These are phyloP conservation scores for Aulographum hederae DNA, from an alignment of 2,329 filamentous ascomycete species.

Conservation along the genomic window DNA sequence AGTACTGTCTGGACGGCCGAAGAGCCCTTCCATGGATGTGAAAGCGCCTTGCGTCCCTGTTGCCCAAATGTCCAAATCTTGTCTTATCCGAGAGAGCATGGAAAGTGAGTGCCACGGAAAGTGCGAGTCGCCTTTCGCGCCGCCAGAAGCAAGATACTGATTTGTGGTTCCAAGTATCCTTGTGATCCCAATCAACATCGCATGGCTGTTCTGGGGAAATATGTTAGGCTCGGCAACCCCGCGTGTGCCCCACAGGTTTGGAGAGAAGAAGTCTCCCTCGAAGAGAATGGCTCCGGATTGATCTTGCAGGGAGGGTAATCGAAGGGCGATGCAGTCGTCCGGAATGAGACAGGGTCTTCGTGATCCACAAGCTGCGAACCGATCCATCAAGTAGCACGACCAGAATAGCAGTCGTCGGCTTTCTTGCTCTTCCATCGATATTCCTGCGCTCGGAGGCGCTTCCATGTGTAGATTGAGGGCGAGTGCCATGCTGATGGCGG, in stretches of 20 bases:
- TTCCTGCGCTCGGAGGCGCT: slow-evolving; percentile 40
- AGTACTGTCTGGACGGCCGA: slow-evolving; percentile 62
- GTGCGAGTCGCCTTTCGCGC: slow-evolving; percentile 76
- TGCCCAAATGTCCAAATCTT: slow-evolving; percentile 73
- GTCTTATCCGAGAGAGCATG: slow-evolving; percentile 68
- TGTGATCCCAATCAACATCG: slow-evolving; percentile 70
- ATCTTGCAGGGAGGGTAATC: slow-evolving; percentile 57
- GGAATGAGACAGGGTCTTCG: slow-evolving; percentile 64
- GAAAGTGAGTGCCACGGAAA: slow-evolving; percentile 83
- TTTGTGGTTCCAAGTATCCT: slow-evolving; percentile 71
- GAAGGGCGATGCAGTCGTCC: slow-evolving; percentile 58
- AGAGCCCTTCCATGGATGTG: slow-evolving; percentile 54
- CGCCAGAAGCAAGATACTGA: slow-evolving; percentile 65
- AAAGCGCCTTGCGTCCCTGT: slow-evolving; percentile 66
- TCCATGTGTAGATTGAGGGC: slow-evolving; percentile 69
- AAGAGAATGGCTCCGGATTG: slow-evolving; percentile 41
- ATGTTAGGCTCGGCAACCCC: no score
- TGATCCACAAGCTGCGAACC: slow-evolving; percentile 67
- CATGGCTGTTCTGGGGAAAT: no score
- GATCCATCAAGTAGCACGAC: slow-evolving; percentile 74
- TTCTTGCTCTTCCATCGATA: slow-evolving; percentile 54
- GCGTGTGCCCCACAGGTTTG: no score
- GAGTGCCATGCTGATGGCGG: slow-evolving; percentile 64
- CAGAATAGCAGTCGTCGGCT: slow-evolving; percentile 68
- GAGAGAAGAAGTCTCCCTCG: slow-evolving; percentile 68